phyloP scores from a whole-genome alignment of 2,329 filamentous ascomycete genomes.

The Balansia obtecta region DNA sequence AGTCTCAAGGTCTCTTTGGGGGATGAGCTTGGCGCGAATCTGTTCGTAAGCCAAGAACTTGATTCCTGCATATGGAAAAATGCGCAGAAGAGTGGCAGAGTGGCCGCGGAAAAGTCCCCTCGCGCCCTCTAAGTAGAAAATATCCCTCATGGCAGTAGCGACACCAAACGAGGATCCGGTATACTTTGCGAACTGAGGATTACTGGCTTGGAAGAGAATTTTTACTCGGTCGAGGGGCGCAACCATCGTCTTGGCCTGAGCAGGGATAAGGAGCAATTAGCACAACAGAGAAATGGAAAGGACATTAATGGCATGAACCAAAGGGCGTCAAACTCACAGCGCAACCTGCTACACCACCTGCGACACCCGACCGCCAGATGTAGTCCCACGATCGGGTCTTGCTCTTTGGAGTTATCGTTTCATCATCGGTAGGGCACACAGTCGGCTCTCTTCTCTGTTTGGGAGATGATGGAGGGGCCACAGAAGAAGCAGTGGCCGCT shows the following conservation, averaged over 20 bases:
- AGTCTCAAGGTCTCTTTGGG: slow-evolving; percentile 62
- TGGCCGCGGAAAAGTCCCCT: slow-evolving; percentile 83
- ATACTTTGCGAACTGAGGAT: slow-evolving; percentile 89
- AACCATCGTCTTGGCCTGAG: slow-evolving; percentile 84
- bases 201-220: slow-evolving; percentile 94
- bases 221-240: slow-evolving; percentile 95
- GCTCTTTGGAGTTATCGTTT: slow-evolving; percentile 28
- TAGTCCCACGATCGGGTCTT: slow-evolving; percentile 66
- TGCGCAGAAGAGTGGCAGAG: slow-evolving; percentile 82
- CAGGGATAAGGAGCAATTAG: background rate
- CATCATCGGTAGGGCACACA: slow-evolving; percentile 38
- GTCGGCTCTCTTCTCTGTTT: slow-evolving; percentile 22
- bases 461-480: slow-evolving; percentile 1
- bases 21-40: slow-evolving; percentile 70
- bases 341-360: slow-evolving; percentile 83
- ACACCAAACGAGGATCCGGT: slow-evolving; percentile 80
- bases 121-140: slow-evolving; percentile 62
- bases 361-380: slow-evolving; percentile 68
- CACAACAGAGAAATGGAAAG: slow-evolving; percentile 5
- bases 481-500: slow-evolving; percentile 8
- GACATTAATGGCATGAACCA: background rate
- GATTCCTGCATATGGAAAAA: slow-evolving; percentile 95
- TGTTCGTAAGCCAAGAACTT: slow-evolving; percentile 98
- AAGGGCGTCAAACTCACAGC: slow-evolving; percentile 47
- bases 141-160: slow-evolving; percentile 69